Evolutionary conservation across 768 basidiomycete species (phyloP), one percentile per base, ranked within the genome.

Genomic region (Auricularia heimuer): DNA sequence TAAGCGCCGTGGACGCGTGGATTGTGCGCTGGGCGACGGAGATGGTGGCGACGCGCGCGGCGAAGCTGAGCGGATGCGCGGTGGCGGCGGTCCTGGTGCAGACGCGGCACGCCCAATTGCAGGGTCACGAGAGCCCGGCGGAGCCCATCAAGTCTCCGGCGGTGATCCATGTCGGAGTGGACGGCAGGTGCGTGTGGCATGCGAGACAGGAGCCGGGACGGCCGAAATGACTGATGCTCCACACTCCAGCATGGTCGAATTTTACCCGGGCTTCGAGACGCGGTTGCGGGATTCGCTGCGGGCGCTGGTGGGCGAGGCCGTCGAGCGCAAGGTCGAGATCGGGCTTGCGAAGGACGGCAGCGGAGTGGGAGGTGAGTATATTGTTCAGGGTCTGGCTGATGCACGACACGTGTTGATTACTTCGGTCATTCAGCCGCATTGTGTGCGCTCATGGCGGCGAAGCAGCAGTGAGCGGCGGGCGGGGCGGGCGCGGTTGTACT

Each of bases 281-380:
- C 83, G 82, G 12, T 78, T 97, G 63, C 83, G 93, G 18, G 85
- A 86, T 54, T 87, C 94, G 0, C 74, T 99, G 62, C 78, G 83
- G n/a, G 72, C 77, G 3, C 72, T 98, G 24, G 84, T 98, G 2
- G 96, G 96, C 2, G 79, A 83, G 47, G 86, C 90, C 37, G 85
- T 90, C 6, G 93, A 95, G 78, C 80, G 84, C 70, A 79, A 85
- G 36, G 86, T 97, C 0, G 82, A 88, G 61, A 90, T 98, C 70
- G 96, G 93, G 44, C 73, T 98, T 73, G 97, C 97, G 3, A 98
- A 97, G 75, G 97, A 99, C 70, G 97, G 97, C 12, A 95, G 92
- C 71, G 97, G 96, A 44, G 94, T 94, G 51, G 97, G 97, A 72
- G 96, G 95, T 97, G 75, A 77, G 89, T 75, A 24, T 42, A 42